A percentile compares a stretch with the other conserved stretches of the same genome.
Evolutionary conservation across 208 protist species (phyloP).

Genomic region (Novymonas esmeraldas): DNA sequence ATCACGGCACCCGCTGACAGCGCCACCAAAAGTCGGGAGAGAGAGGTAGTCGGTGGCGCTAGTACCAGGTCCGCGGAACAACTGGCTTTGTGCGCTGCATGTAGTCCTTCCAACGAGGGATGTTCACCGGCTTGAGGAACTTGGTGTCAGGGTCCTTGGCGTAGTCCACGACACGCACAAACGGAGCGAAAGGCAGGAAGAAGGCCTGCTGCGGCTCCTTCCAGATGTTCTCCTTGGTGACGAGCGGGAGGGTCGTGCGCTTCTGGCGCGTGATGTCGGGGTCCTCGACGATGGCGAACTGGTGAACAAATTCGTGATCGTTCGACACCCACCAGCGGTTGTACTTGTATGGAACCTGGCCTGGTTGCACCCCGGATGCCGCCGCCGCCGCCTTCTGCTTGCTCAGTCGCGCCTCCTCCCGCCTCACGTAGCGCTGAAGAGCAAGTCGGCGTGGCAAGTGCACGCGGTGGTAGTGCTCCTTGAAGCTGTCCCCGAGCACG

Average conservation of each 20-base stretch:
- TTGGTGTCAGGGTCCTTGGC: conserved; percentile 87
- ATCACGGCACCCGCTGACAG: not conserved
- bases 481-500: conserved; percentile 77
- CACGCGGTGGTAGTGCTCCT: conserved; percentile 91
- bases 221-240: conserved; percentile 89
- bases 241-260: conserved; percentile 62
- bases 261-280: conserved; percentile 71
- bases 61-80: conserved; percentile 90
- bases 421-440: conserved; percentile 70
- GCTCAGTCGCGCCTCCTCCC: conserved; percentile 42
- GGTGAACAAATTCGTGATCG: conserved; percentile 91
- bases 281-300: conserved; percentile 88
- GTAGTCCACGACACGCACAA: conserved; percentile 88
- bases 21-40: too few relatives aligned
- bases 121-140: conserved; percentile 85
- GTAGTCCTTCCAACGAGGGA: conserved; percentile 92
- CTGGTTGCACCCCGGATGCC: conserved; percentile 9
- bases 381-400: conserved; percentile 24
- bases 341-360: conserved; percentile 85
- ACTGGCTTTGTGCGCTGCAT: conserved; percentile 91
- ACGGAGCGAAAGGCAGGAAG: conserved; percentile 89
- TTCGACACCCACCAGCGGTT: conserved; percentile 92
- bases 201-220: conserved; percentile 83
- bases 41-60: too few relatives aligned
- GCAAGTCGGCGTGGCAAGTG: conserved; percentile 80